phyloP scores from a whole-genome alignment of 2,329 filamentous ascomycete species.

The Lasiodiplodia sp. region DNA sequence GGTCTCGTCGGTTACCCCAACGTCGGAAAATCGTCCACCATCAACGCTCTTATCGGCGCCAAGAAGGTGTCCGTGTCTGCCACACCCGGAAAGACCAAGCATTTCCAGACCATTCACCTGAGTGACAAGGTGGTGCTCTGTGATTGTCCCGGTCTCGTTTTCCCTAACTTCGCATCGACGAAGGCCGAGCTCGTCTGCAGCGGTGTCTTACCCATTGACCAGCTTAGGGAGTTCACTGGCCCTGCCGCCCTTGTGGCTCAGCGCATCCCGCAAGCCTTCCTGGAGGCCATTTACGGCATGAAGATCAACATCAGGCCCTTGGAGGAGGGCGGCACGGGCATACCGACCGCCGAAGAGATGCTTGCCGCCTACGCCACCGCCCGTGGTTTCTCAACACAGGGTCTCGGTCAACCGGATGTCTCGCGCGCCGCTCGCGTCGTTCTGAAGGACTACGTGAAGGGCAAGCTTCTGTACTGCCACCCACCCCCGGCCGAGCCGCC shows the following conservation, averaged over 20 bases:
- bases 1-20: constrained; percentile 98
- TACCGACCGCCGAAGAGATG: constrained; percentile 84
- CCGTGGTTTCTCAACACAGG: constrained; percentile 88
- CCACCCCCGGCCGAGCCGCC: constrained; percentile 75
- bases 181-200: constrained; percentile 97
- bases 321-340: constrained; percentile 92
- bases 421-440: constrained; percentile 88
- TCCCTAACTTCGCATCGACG: constrained; percentile 95
- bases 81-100: constrained; percentile 98
- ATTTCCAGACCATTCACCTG: constrained; percentile 97
- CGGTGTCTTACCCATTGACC: constrained; percentile 94
- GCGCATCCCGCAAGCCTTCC: constrained; percentile 84
- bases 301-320: constrained; percentile 79
- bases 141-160: constrained; percentile 98
- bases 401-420: constrained; percentile 90
- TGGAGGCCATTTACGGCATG: constrained; percentile 95
- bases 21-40: constrained; percentile 98
- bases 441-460: constrained; percentile 96
- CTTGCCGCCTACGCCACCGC: constrained; percentile 86
- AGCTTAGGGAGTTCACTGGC: constrained; percentile 90
- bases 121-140: constrained; percentile 89
- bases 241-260: constrained; percentile 83
- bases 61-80: constrained; percentile 99
- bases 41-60: constrained; percentile 96
- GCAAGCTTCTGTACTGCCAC: constrained; percentile 90